Evolutionary conservation across 2,329 filamentous ascomycete species (phyloP).

Genomic region (Alternaria gaisen): DNA sequence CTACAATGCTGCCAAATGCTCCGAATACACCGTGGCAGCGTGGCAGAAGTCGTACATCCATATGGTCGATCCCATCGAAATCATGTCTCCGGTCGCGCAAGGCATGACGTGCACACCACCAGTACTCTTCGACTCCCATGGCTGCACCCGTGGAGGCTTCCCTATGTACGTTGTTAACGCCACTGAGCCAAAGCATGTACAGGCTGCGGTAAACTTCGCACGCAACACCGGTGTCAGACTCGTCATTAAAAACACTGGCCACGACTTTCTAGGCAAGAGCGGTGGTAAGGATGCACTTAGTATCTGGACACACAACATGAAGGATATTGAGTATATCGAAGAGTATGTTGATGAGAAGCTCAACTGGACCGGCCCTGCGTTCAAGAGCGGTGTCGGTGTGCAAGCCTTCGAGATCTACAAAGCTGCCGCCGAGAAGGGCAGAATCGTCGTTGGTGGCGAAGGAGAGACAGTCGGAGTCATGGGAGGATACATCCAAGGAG

Average conservation of each 20-base stretch:
- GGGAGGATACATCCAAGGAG: conserved; percentile 57
- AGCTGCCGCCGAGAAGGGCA: conserved; percentile 57
- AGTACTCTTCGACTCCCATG: conserved; percentile 44
- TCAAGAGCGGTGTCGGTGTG: conserved; percentile 66
- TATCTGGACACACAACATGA: conserved; percentile 51
- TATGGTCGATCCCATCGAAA: conserved; percentile 48
- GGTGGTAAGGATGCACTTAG: conserved; percentile 46
- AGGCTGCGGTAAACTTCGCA: conserved; percentile 50
- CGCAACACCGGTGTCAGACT: conserved; percentile 45
- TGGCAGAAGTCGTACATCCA: conserved; percentile 48
- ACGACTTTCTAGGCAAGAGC: conserved; percentile 49
- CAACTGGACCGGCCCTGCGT: conserved; percentile 57
- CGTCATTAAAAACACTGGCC: conserved; percentile 49
- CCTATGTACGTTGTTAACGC: conserved; percentile 49
- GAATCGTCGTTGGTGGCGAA: conserved; percentile 63
- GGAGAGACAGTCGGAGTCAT: conserved; percentile 62
- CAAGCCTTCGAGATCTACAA: conserved; percentile 63
- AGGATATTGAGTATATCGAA: conserved; percentile 46
- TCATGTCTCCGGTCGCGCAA: conserved; percentile 50
- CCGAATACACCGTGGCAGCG: conserved; percentile 34
- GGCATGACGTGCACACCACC: conserved; percentile 51
- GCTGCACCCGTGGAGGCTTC: conserved; percentile 49
- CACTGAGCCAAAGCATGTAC: conserved; percentile 47
- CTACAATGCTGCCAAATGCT: conserved; percentile 43
- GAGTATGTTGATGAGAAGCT: conserved; percentile 43